Evolutionary conservation across 345 rosid genomes (phyloP).

Genomic region (Euclidium syriacum): DNA sequence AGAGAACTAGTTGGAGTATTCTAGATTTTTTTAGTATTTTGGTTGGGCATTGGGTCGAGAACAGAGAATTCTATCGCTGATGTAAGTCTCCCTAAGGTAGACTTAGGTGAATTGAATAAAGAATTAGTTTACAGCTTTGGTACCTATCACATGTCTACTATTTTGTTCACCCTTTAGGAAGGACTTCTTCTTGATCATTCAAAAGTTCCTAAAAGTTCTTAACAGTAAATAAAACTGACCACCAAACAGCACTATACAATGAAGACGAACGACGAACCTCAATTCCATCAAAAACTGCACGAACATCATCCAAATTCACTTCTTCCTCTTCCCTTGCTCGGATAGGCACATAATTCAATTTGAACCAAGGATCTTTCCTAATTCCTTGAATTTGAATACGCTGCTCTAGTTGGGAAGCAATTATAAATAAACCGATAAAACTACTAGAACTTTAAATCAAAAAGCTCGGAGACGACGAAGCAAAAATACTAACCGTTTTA

Average conservation of each 20-base stretch:
- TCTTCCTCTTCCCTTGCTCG: constrained; percentile 44
- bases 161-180: not conserved
- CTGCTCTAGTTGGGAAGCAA: constrained; percentile 46
- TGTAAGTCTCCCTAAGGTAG: not conserved
- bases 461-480: not conserved
- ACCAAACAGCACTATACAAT: not conserved
- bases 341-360: constrained; percentile 50
- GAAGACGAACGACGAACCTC: constrained; percentile 50
- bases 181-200: not conserved
- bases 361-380: constrained; percentile 64
- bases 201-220: not conserved
- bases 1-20: not conserved
- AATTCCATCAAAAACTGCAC: constrained; percentile 76
- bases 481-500: constrained; percentile 64
- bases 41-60: not conserved
- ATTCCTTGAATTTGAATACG: constrained; percentile 63
- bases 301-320: constrained; percentile 73
- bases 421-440: not conserved
- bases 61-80: not conserved
- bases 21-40: not conserved
- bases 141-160: not conserved
- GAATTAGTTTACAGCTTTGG: not conserved
- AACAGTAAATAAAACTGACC: not conserved
- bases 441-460: constrained; percentile 8
- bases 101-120: not conserved